phyloP scores from a whole-genome alignment of 257 asterid genomes.

The Plectranthus barbatus region DNA sequence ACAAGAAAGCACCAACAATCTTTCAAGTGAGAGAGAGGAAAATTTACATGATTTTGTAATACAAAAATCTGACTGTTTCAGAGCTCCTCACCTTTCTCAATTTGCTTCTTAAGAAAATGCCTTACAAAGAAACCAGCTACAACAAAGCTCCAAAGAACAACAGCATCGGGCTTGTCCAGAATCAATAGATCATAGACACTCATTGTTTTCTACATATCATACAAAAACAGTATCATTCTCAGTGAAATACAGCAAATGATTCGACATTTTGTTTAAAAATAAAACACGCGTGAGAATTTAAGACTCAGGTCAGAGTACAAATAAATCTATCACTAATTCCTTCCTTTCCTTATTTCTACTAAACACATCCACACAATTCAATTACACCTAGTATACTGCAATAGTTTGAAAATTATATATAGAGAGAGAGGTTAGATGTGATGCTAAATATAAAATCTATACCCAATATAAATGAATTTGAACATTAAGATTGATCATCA shows the following conservation, averaged over 20 bases:
- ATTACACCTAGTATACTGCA: not conserved
- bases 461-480: no score
- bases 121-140: constrained; percentile 28
- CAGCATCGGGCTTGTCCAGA: constrained; percentile 32
- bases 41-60: not conserved
- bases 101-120: constrained; percentile 28
- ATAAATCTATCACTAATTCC: not conserved
- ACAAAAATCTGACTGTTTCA: not conserved
- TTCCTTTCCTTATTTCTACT: not conserved
- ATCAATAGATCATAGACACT: constrained; percentile 14
- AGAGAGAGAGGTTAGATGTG: not conserved
- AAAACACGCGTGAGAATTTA: not conserved
- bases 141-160: constrained; percentile 31
- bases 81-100: constrained; percentile 54
- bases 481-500: no score
- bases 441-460: no score
- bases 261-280: not conserved
- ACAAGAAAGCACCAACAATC: not conserved
- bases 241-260: not conserved
- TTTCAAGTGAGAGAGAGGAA: not conserved
- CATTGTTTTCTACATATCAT: not conserved
- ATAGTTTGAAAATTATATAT: not conserved
- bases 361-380: not conserved
- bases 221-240: not conserved
- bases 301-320: not conserved